A percentile compares a stretch with the other conserved stretches of the same genome.
phyloP scores from a whole-genome alignment of 2,329 filamentous ascomycete genomes.

The Periglandula ipomoeae region DNA sequence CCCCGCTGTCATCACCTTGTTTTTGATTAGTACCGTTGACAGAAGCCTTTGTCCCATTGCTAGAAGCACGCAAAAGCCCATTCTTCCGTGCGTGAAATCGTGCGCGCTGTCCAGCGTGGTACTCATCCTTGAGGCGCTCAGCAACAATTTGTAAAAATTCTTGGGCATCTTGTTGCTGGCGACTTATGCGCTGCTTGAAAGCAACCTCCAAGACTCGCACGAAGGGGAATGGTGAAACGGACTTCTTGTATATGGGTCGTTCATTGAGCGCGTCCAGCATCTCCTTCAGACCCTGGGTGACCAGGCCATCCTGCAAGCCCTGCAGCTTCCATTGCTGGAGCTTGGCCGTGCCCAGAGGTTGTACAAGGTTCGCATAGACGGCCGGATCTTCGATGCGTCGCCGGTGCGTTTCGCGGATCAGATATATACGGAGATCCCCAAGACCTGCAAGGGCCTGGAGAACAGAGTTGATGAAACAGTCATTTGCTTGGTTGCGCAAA shows the following conservation, averaged over 20 bases:
- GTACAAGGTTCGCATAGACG: slow-evolving; percentile 60
- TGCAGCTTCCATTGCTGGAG: slow-evolving; percentile 52
- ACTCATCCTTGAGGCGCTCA: slow-evolving; percentile 88
- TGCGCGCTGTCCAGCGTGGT: slow-evolving; percentile 73
- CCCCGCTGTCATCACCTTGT: slow-evolving; percentile 11
- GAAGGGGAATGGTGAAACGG: slow-evolving; percentile 79
- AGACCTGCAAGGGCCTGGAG: slow-evolving; percentile 88
- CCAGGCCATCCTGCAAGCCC: slow-evolving; percentile 67
- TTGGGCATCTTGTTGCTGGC: slow-evolving; percentile 95
- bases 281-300: slow-evolving; percentile 82
- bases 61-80: slow-evolving; percentile 12
- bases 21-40: slow-evolving; percentile 7
- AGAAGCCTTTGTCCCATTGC: not conserved
- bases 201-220: slow-evolving; percentile 75
- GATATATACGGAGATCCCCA: slow-evolving; percentile 78
- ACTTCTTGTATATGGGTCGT: slow-evolving; percentile 86
- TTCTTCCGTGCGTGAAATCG: slow-evolving; percentile 44
- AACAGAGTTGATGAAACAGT: slow-evolving; percentile 94
- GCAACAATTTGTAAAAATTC: slow-evolving; percentile 93
- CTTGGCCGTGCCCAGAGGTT: slow-evolving; percentile 29
- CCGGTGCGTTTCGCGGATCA: slow-evolving; percentile 85
- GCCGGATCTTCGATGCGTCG: slow-evolving; percentile 68
- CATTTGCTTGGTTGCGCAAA: slow-evolving; percentile 83
- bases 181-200: slow-evolving; percentile 82
- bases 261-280: slow-evolving; percentile 91